Evolutionary conservation across 2,329 filamentous ascomycete genomes (phyloP), one percentile per base, ranked within the genome.

Genomic region (Epichloe uncinata): DNA sequence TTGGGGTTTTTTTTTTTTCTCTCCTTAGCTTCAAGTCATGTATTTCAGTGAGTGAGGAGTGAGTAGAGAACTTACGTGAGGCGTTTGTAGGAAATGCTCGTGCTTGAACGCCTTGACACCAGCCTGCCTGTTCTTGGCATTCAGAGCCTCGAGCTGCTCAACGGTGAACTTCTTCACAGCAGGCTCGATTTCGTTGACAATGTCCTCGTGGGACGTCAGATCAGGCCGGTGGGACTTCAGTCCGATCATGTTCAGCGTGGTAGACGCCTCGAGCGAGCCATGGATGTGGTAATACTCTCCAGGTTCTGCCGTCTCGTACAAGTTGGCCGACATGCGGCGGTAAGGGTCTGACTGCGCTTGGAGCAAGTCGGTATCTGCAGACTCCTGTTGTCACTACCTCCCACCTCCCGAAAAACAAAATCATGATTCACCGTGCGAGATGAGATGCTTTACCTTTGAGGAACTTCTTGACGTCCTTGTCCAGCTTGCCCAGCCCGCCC

Each of bases 271-370:
- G 0, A 88, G 66, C 0, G 84, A 87, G 42, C 84, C 84, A 60
- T 87, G 84, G 26, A 87, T 83, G 58, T 88, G 84, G 60, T 85
- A 88, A 58, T 79, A 87, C 59, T 82, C 73, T n/a, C 75, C 78
- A 1, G 71, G 66, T n/a, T 71, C 73, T 60, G 78, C 81, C 8
- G 84, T 86, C 57, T 76, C 72, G 65, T 87, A 87, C 1, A 87
- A 66, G 53, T 86, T 86, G 13, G 84, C 84, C 11, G 84, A 85
- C 64, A 87, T 73, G 53, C 84, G 79, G 9, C 84, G 77, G 60
- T 88, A 88, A 6, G 78, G 69, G 53, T 81, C 78, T 2, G 84
- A 85, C 61, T 88, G 85, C 1, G 85, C 85, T 53, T 76, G 69
- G 5, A 85, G 68, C 20, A 87, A 65, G 63, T 88, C 85, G 58